Conservation (phyloP, 257 asterid species). For the Gentiana dahurica region DNA sequence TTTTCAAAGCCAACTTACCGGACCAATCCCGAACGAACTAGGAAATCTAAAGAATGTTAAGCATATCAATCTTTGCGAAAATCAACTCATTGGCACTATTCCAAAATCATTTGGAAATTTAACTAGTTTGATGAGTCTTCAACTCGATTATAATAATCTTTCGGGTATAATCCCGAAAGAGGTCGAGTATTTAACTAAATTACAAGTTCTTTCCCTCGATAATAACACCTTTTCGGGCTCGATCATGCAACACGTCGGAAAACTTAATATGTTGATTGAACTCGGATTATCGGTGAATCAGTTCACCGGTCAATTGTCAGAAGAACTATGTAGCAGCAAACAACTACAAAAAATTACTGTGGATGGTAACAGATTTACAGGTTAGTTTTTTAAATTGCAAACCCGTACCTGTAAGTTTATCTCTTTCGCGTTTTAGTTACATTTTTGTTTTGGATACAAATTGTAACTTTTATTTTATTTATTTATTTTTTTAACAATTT, state of each 20-base stretch:
- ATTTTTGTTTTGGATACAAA: too few relatives aligned
- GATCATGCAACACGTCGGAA: conserved; percentile 8
- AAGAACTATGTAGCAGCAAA: conserved; percentile 19
- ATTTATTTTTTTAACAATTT: too few relatives aligned
- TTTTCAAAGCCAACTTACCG: neutral
- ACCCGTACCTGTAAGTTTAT: too few relatives aligned
- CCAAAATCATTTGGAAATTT: conserved; percentile 5
- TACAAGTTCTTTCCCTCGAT: neutral
- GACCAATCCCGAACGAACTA: conserved; percentile 13
- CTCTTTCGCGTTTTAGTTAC: too few relatives aligned
- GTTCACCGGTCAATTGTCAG: conserved; percentile 17
- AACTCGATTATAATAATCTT: neutral
- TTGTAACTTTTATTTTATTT: too few relatives aligned
- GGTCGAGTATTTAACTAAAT: neutral
- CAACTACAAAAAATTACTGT: conserved; percentile 7
- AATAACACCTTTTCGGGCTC: conserved; percentile 10
- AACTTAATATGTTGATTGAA: conserved; percentile 5
- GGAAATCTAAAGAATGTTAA: conserved; percentile 3
- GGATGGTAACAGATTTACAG: conserved; percentile 14
- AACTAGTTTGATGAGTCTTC: neutral
- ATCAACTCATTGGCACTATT: neutral
- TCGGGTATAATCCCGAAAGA: conserved; percentile 4
- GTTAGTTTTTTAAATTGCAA: neutral
- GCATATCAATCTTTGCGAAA: neutral
- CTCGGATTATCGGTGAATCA: neutral